Base-by-base conservation (phyloP, 257 asterid genomes). In the Jaltomata sinuosa region DNA sequence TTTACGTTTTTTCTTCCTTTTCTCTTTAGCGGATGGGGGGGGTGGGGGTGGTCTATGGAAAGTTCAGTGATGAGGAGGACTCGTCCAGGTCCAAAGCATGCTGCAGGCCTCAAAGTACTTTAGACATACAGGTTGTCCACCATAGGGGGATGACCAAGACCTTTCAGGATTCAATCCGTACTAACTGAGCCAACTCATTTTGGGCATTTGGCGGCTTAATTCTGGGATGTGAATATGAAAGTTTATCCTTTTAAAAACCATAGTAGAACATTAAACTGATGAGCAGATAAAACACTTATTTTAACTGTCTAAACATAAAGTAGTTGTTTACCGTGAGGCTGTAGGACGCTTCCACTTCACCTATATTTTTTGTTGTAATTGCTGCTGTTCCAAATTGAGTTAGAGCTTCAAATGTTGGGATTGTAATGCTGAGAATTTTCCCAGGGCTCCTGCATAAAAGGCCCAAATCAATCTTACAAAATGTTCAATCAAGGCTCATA, bases 281-380 rank as follows among this genome's bases (percentile, higher is more conserved):
- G 49, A 65, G 81, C 9, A 47, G 77, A 55, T 62, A 81, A 69
- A 31, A 34, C 68, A 25, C 42, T 25, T n/a, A 76, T 27, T 15
- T 42, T 52, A 11, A 80, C 50, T 40, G 74, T 52, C 77, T 21
- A 71, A 67, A 32, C 80, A 29, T 83, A 31, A 83, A 84, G 38
- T 22, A 53, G 59, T 85, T 86, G 76, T 47, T 80, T 91, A 97
- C 99, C 80, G 99, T 95, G 62, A 97, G 95, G 91, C 98, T 97
- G 87, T 97, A 97, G 69, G 99, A 97, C n/a, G 99, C 98, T 92
- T 97, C 99, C 55, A 97, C 89, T 85, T 93, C 94, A 38, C 99
- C 98, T 79, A 92, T 81, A 87, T 97, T 97, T 88, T 91, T 91
- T 8, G 98, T 95, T 74, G 97, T 91, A 87, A 97, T 93, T 81